Conservation (phyloP, 2,329 filamentous ascomycete genomes). For the Ophiostoma fasciatum region DNA sequence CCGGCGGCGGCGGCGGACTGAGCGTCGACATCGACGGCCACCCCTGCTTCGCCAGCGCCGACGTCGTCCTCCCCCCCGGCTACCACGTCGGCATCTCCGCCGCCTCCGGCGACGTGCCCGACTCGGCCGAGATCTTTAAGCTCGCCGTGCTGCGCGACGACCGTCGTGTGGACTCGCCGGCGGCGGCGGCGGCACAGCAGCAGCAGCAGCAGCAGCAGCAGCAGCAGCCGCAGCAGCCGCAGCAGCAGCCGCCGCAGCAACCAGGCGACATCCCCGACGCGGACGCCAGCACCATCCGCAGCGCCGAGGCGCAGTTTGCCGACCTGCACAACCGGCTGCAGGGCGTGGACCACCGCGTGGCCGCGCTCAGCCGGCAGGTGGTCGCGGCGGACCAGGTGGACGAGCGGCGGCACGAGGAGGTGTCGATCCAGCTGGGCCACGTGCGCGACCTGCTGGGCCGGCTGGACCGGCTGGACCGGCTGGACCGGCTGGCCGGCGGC, state of each 20-base stretch:
- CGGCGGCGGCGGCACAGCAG: constrained; percentile 14
- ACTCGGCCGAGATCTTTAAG: constrained; percentile 90
- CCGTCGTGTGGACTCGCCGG: too few species aligned
- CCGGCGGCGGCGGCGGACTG: constrained; percentile 43
- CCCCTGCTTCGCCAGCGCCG: constrained; percentile 70
- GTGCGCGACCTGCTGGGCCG: constrained; percentile 22
- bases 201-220: constrained; percentile 13
- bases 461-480: constrained; percentile 28
- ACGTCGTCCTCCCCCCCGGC: constrained; percentile 62
- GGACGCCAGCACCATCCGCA: constrained; percentile 30
- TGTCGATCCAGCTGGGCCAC: constrained; percentile 28
- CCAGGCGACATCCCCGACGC: constrained; percentile 29
- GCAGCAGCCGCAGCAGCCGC: constrained; percentile 6
- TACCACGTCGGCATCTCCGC: constrained; percentile 82
- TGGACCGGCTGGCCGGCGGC: constrained; percentile 25
- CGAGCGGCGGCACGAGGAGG: constrained; percentile 42
- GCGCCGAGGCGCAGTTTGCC: constrained; percentile 51
- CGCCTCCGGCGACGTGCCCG: constrained; percentile 76
- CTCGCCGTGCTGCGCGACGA: constrained; percentile 53
- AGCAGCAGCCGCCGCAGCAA: constrained; percentile 11
- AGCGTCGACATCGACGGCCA: constrained; percentile 67
- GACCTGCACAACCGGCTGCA: constrained; percentile 80
- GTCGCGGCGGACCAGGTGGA: constrained; percentile 32
- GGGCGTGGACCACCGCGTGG: constrained; percentile 52
- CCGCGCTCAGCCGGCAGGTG: constrained; percentile 44